These are phyloP conservation scores for Penicillium coprophilum DNA, from an alignment of 495 filamentous ascomycete genomes.

Conservation along the genomic window DNA sequence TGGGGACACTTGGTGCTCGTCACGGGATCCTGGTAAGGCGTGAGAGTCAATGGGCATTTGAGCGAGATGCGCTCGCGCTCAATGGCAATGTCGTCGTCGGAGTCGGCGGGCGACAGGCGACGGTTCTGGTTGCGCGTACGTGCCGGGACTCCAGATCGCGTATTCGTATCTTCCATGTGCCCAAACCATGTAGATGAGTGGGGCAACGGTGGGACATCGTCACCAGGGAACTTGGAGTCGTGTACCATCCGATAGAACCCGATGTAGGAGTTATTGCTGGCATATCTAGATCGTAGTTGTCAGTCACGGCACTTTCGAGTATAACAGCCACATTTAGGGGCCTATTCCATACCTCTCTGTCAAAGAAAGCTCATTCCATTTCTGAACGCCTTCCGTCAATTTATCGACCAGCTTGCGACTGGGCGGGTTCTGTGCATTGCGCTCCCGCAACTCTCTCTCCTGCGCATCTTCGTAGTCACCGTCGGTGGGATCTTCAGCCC, in stretches of 20 bases:
- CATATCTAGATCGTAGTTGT: constrained; percentile 50
- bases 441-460: constrained; percentile 23
- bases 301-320: background rate
- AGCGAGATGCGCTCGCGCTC: constrained; percentile 66
- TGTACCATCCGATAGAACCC: constrained; percentile 76
- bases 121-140: constrained; percentile 29
- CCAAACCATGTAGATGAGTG: constrained; percentile 73
- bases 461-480: constrained; percentile 30
- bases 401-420: constrained; percentile 30
- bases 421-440: constrained; percentile 25
- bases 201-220: constrained; percentile 62
- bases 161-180: constrained; percentile 45
- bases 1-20: constrained; percentile 80
- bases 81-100: constrained; percentile 77
- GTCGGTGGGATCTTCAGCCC: constrained; percentile 27
- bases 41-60: constrained; percentile 79
- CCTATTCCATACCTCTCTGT: constrained; percentile 35
- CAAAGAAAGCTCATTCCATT: constrained; percentile 39
- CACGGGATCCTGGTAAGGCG: constrained; percentile 66
- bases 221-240: constrained; percentile 66
- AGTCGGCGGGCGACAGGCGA: constrained; percentile 40
- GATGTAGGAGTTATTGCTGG: constrained; percentile 74
- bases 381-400: constrained; percentile 24
- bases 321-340: background rate
- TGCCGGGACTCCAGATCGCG: constrained; percentile 6